Conservation (phyloP, 2,329 filamentous ascomycete species). For the Epichloe sibirici region DNA sequence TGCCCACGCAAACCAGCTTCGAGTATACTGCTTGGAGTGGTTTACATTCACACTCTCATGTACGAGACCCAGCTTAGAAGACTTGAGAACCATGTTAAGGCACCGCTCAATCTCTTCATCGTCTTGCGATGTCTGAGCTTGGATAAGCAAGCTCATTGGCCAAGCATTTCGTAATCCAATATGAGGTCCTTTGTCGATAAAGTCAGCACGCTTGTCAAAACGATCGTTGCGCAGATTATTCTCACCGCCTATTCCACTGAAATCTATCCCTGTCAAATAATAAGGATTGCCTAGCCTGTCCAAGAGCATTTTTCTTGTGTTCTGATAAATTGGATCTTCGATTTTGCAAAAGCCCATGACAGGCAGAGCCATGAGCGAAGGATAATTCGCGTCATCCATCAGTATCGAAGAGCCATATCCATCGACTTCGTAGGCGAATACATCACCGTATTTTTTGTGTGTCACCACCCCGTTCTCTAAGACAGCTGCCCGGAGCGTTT, state of each 20-base stretch:
- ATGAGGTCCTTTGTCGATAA: constrained; percentile 36
- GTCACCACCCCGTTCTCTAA: constrained; percentile 73
- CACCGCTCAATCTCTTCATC: constrained; percentile 71
- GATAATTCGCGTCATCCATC: constrained; percentile 86
- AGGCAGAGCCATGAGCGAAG: constrained; percentile 66
- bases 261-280: constrained; percentile 63
- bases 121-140: constrained; percentile 77
- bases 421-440: constrained; percentile 83
- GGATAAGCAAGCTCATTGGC: constrained; percentile 90
- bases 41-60: constrained; percentile 91
- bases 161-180: constrained; percentile 85
- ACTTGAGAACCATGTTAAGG: constrained; percentile 61
- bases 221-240: constrained; percentile 2
- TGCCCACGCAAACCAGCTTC: constrained; percentile 96
- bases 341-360: constrained; percentile 60
- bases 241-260: constrained; percentile 79
- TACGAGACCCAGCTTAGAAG: constrained; percentile 65
- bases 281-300: constrained; percentile 74
- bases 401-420: constrained; percentile 71
- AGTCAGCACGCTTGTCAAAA: constrained; percentile 6
- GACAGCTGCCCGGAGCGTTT: constrained; percentile 61
- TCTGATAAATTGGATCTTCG: constrained; percentile 64
- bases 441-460: constrained; percentile 61
- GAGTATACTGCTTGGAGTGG: constrained; percentile 52
- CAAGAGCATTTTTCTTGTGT: constrained; percentile 71